Conservation (phyloP, 225 moss, liverwort and hornwort genomes). For the Sphagnum tenellum region DNA sequence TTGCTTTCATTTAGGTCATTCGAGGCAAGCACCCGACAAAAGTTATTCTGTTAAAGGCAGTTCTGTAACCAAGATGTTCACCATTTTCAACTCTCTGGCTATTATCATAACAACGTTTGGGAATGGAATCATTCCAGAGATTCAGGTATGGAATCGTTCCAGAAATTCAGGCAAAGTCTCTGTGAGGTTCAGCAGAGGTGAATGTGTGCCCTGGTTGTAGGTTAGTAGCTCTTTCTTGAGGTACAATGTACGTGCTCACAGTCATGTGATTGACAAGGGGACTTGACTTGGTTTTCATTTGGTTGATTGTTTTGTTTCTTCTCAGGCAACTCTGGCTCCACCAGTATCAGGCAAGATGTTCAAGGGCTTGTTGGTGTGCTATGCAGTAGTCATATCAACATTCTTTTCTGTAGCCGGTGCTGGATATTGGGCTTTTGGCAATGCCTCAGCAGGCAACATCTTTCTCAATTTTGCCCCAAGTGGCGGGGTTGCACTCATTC, state of each 20-base stretch:
- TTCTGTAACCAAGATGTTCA: constrained; percentile 11
- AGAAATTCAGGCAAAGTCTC: too few relatives aligned
- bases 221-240: too few relatives aligned
- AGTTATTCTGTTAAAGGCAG: neutral
- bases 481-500: constrained; percentile 24
- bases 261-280: neutral
- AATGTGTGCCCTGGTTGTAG: too few relatives aligned
- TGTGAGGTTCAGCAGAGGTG: too few relatives aligned
- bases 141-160: neutral
- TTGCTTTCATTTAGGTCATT: constrained; percentile 1
- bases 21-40: neutral
- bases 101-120: constrained; percentile 24
- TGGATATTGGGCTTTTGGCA: constrained; percentile 62
- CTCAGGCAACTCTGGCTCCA: constrained; percentile 6
- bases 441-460: constrained; percentile 37
- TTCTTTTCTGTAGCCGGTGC: constrained; percentile 41
- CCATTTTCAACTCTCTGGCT: constrained; percentile 20
- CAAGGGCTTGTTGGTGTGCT: constrained; percentile 39
- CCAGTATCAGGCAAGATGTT: constrained; percentile 34
- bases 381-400: constrained; percentile 36
- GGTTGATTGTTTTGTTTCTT: neutral
- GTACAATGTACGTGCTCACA: too few relatives aligned
- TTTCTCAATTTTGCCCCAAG: constrained; percentile 34
- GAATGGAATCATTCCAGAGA: constrained; percentile 2
- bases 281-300: neutral